Conservation (phyloP, 108 stramenopile species). For the Cafeteria roenbergensis region DNA sequence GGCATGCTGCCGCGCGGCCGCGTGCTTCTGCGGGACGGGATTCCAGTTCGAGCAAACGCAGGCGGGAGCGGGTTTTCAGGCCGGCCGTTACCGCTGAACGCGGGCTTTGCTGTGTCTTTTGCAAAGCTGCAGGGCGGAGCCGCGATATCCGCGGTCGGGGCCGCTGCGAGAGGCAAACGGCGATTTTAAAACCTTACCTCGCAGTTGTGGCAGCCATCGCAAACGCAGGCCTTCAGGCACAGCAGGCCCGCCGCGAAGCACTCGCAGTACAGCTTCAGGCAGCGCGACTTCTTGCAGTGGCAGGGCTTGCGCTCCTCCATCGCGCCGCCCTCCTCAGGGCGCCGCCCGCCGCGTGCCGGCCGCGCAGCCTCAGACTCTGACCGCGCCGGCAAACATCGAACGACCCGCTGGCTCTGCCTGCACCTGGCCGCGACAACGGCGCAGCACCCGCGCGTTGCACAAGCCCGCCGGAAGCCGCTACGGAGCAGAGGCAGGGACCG, state of each 20-base stretch:
- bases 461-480: too few species aligned
- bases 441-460: too few species aligned
- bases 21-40: not conserved
- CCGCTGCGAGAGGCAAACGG: not conserved
- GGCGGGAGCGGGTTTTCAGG: not conserved
- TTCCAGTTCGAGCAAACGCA: not conserved
- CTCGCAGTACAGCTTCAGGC: slow-evolving; percentile 40
- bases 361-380: too few species aligned
- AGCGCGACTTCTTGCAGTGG: slow-evolving; percentile 31
- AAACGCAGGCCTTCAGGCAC: not conserved
- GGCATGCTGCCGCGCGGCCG: not conserved
- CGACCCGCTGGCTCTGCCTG: too few species aligned
- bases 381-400: too few species aligned
- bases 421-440: too few species aligned
- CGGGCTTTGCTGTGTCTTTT: not conserved
- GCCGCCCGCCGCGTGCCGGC: too few species aligned
- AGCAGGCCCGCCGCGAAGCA: slow-evolving; percentile 18
- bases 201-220: slow-evolving; percentile 4
- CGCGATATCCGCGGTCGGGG: not conserved
- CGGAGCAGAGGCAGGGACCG: too few species aligned
- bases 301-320: slow-evolving; percentile 16
- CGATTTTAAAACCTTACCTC: not conserved
- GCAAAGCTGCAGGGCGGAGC: not conserved
- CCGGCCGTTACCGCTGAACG: not conserved
- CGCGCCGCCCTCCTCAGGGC: too few species aligned